Percentiles rank a stretch among this genome's conserved stretches.
Evolutionary conservation across 371 early-diverging fungal genomes (phyloP).

Genomic region (Chytridiales sp.): DNA sequence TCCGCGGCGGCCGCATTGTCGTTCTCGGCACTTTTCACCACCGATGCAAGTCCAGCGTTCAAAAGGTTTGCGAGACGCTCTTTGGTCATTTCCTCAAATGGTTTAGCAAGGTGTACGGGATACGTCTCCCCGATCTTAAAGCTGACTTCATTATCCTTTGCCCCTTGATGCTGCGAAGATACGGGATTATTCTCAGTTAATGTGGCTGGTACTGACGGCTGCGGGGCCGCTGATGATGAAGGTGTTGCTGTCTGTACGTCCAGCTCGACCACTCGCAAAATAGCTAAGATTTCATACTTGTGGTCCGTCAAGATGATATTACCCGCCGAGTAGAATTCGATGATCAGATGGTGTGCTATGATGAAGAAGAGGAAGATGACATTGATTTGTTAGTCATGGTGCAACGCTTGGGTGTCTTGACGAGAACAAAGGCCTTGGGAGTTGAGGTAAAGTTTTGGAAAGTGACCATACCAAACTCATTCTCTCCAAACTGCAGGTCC

Average conservation of each 20-base stretch:
- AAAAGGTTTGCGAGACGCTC: conserved; percentile 13
- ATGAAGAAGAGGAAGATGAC: background rate
- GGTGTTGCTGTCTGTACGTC: conserved; percentile 38
- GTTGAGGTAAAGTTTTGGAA: background rate
- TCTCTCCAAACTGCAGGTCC: conserved; percentile 84
- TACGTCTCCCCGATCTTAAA: conserved; percentile 85
- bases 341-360: conserved; percentile 81
- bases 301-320: conserved; percentile 95
- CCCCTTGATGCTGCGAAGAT: background rate
- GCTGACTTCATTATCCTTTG: conserved; percentile 50
- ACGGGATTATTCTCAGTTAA: conserved; percentile 1
- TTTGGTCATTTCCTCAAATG: conserved; percentile 61
- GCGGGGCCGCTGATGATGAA: background rate
- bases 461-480: conserved; percentile 38
- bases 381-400: too few species aligned
- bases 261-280: conserved; percentile 84
- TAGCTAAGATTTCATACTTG: conserved; percentile 76
- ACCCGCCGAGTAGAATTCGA: conserved; percentile 93
- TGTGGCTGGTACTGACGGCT: background rate
- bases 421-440: background rate
- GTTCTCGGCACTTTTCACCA: background rate
- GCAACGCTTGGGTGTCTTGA: too few species aligned
- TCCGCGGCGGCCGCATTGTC: conserved; percentile 1
- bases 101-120: conserved; percentile 51
- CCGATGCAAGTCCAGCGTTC: background rate